These are phyloP conservation scores for Carpinus viminea DNA, from an alignment of 306 rosid species.

Conservation along the genomic window DNA sequence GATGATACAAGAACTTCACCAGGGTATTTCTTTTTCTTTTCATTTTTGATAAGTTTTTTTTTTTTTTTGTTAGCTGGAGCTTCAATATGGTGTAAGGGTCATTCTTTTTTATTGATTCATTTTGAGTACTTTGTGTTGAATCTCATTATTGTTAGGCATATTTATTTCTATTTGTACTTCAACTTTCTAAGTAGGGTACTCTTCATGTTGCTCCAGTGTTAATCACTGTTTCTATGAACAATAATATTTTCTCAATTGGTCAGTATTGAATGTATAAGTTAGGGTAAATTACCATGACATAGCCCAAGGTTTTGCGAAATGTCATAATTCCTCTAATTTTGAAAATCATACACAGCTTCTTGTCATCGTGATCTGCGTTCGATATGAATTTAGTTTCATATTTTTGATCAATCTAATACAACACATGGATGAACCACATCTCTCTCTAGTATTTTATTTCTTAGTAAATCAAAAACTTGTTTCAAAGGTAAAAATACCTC, in stretches of 20 bases:
- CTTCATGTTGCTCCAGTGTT: no score
- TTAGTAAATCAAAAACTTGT: no score
- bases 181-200: no score
- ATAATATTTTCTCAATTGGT: neutral
- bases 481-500: neutral
- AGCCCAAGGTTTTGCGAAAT: neutral
- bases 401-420: neutral
- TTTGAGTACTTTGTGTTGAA: neutral
- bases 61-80: no score
- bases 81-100: neutral
- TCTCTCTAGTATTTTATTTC: neutral
- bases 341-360: neutral
- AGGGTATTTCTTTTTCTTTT: no score
- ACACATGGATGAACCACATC: neutral
- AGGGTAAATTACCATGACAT: neutral
- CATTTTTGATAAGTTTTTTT: no score
- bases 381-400: neutral
- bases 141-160: no score
- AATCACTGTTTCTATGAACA: slow-evolving; percentile 5
- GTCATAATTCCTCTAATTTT: neutral
- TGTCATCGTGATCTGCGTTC: neutral
- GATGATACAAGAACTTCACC: neutral
- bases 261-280: neutral
- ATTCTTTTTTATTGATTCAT: neutral
- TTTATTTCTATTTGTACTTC: no score